Percentiles rank a stretch among this genome's conserved stretches.
phyloP scores from a whole-genome alignment of 176 grass and related monocot genomes.

The Zea luxurians region DNA sequence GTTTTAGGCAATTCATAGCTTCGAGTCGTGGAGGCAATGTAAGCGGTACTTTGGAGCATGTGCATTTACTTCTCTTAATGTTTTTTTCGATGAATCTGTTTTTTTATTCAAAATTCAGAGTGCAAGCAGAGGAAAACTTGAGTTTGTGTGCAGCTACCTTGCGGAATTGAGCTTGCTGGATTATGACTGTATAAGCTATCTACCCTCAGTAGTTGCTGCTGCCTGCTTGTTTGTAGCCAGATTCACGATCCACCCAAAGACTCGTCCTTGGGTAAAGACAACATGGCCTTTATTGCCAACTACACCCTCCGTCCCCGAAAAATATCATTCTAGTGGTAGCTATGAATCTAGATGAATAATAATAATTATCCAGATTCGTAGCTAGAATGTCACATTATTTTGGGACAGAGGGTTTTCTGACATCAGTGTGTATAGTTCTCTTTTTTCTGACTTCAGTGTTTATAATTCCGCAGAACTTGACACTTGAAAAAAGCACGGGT shows the following conservation, averaged over 20 bases:
- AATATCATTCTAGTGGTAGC: too few species aligned
- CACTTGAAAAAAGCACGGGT: slow-evolving; percentile 40
- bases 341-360: too few species aligned
- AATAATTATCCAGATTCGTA: too few species aligned
- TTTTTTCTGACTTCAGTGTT: background rate
- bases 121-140: slow-evolving; percentile 27
- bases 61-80: background rate
- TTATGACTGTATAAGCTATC: slow-evolving; percentile 49
- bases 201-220: slow-evolving; percentile 60
- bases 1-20: slow-evolving; percentile 50
- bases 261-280: slow-evolving; percentile 59
- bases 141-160: slow-evolving; percentile 51
- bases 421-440: background rate
- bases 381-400: too few species aligned
- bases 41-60: slow-evolving; percentile 23
- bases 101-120: slow-evolving; percentile 20
- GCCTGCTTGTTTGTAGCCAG: slow-evolving; percentile 58
- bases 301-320: background rate
- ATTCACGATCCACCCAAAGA: slow-evolving; percentile 52
- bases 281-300: background rate
- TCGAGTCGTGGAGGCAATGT: slow-evolving; percentile 43
- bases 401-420: background rate
- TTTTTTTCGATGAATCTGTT: background rate
- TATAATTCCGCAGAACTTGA: slow-evolving; percentile 41
- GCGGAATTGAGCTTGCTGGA: slow-evolving; percentile 72